Evolutionary conservation across 116 monocot genomes (phyloP).

Genomic region (Cymodocea nodosa): DNA sequence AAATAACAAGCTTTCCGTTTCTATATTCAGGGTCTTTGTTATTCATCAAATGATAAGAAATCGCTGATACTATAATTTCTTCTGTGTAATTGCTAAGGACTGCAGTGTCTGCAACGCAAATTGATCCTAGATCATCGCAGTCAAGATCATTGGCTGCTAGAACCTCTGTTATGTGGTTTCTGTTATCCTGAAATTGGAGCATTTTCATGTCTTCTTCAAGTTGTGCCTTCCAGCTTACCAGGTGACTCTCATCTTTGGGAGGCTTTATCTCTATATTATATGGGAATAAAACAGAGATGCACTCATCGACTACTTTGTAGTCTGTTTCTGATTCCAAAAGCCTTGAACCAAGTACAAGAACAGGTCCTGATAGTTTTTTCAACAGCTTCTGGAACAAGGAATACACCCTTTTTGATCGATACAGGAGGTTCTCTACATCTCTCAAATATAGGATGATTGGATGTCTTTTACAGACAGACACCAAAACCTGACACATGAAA

Average conservation of each 20-base stretch:
- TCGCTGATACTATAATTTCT: conserved; percentile 54
- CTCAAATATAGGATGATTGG: conserved; percentile 40
- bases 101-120: conserved; percentile 53
- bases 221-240: conserved; percentile 59
- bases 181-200: conserved; percentile 64
- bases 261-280: conserved; percentile 67
- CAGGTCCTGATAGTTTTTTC: conserved; percentile 26
- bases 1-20: conserved; percentile 76
- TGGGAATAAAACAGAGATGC: conserved; percentile 34
- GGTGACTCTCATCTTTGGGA: conserved; percentile 44
- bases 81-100: conserved; percentile 52
- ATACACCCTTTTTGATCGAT: conserved; percentile 21
- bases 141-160: conserved; percentile 67
- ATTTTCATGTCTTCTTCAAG: conserved; percentile 73
- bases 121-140: conserved; percentile 61
- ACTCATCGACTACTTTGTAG: conserved; percentile 15
- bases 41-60: conserved; percentile 78
- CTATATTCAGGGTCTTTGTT: conserved; percentile 55
- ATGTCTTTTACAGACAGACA: conserved; percentile 18
- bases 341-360: conserved; percentile 41
- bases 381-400: conserved; percentile 33
- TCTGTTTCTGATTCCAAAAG: conserved; percentile 17
- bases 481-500: conserved; percentile 18
- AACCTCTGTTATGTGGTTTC: conserved; percentile 66
- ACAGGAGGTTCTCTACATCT: conserved; percentile 25